Conservation (phyloP, 768 basidiomycete species). For the Leccinum pellstonianum region DNA sequence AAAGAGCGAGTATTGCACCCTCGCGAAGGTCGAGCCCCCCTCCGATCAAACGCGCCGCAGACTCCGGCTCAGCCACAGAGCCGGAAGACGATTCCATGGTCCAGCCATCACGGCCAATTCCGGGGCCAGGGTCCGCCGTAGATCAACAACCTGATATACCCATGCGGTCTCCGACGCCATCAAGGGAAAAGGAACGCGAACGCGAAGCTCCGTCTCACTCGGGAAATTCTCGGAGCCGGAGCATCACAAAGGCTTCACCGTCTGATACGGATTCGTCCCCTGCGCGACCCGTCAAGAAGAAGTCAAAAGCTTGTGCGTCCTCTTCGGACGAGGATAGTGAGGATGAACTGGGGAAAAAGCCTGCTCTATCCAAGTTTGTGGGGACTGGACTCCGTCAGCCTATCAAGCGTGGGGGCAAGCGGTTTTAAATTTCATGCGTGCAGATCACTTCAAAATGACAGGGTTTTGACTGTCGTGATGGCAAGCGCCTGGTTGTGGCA, state of each 20-base stretch:
- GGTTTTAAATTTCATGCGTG: slow-evolving; percentile 50
- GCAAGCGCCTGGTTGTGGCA: not conserved
- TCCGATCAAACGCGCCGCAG: slow-evolving; percentile 12
- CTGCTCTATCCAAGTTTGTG: slow-evolving; percentile 42
- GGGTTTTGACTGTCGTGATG: not conserved
- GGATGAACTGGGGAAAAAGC: slow-evolving; percentile 44
- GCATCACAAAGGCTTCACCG: slow-evolving; percentile 22
- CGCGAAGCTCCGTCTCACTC: slow-evolving; percentile 2
- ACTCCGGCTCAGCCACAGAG: slow-evolving; percentile 31
- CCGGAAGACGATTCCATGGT: slow-evolving; percentile 22
- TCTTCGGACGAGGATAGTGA: slow-evolving; percentile 62
- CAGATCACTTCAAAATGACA: not conserved
- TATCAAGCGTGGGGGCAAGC: slow-evolving; percentile 70
- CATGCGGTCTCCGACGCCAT: slow-evolving; percentile 24
- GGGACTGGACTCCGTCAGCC: slow-evolving; percentile 62
- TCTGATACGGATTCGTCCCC: slow-evolving; percentile 56
- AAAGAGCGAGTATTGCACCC: not conserved
- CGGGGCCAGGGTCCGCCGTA: not conserved
- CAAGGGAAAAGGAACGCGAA: slow-evolving; percentile 9
- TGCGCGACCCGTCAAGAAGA: slow-evolving; percentile 54
- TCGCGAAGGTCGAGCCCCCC: slow-evolving; percentile 12
- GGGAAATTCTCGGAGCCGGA: slow-evolving; percentile 24
- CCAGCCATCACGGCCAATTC: not conserved
- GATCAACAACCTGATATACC: slow-evolving; percentile 16
- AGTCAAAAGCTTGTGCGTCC: slow-evolving; percentile 35